These are phyloP conservation scores for Acanthochlamys bracteata DNA, from an alignment of 106 monocot genomes.

Conservation along the genomic window DNA sequence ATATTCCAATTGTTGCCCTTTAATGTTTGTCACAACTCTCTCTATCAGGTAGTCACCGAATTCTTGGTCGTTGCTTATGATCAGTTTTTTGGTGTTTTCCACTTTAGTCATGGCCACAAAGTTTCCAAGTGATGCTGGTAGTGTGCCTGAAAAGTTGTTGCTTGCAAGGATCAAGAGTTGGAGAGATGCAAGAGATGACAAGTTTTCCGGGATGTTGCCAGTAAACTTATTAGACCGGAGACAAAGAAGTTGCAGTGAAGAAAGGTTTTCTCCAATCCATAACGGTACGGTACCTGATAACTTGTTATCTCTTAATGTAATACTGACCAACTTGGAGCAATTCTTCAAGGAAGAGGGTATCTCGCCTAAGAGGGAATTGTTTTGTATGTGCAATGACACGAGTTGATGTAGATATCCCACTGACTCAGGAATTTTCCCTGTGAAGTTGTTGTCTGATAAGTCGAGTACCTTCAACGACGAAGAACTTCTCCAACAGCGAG, in stretches of 20 bases:
- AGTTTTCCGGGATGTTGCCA: conserved; percentile 8
- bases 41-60: neutral
- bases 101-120: neutral
- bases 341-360: conserved; percentile 7
- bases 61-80: neutral
- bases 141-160: conserved; percentile 13
- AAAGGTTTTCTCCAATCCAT: conserved; percentile 11
- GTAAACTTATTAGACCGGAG: conserved; percentile 7
- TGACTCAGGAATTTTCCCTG: neutral
- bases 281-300: conserved; percentile 13
- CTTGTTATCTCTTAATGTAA: conserved; percentile 14
- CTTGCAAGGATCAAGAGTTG: conserved; percentile 9
- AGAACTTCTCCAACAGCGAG: neutral
- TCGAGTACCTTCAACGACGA: neutral
- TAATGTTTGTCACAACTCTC: neutral
- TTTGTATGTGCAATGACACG: conserved; percentile 5
- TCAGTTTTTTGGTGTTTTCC: neutral
- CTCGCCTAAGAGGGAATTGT: conserved; percentile 8
- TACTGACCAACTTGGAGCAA: neutral
- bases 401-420: neutral
- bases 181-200: conserved; percentile 5
- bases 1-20: neutral
- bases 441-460: neutral
- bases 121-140: conserved; percentile 3
- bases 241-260: conserved; percentile 2